Evolutionary conservation across 2,329 filamentous ascomycete genomes (phyloP).

Genomic region (Colletotrichum nymphaeae): DNA sequence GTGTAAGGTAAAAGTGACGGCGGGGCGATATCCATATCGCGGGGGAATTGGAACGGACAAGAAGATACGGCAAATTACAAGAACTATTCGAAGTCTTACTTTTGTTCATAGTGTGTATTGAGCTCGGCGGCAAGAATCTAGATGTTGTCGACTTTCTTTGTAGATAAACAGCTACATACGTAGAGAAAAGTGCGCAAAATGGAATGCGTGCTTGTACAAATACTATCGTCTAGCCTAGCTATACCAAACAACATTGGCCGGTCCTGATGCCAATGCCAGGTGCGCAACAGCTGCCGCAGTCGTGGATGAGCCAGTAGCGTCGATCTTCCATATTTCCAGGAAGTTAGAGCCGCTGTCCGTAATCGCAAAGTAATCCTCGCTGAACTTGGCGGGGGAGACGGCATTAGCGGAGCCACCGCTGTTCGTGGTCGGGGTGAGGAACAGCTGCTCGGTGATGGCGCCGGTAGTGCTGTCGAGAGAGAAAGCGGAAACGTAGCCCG

Average conservation of each 20-base stretch:
- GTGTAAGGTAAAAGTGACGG: too few species aligned
- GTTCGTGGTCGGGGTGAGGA: conserved; percentile 45
- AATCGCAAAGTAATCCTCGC: conserved; percentile 45
- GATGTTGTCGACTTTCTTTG: too few species aligned
- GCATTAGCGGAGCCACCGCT: conserved; percentile 50
- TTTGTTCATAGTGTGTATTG: neutral
- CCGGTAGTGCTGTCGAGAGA: conserved; percentile 40
- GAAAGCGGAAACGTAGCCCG: conserved; percentile 49
- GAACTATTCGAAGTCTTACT: too few species aligned
- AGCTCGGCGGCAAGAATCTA: too few species aligned
- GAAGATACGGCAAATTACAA: neutral
- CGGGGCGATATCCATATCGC: too few species aligned
- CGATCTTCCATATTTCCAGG: conserved; percentile 48
- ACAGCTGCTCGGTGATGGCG: conserved; percentile 43
- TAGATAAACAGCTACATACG: too few species aligned
- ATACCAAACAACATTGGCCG: conserved; percentile 28
- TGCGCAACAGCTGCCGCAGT: conserved; percentile 17
- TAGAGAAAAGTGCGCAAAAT: too few species aligned
- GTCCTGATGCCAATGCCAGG: conserved; percentile 5
- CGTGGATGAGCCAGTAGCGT: conserved; percentile 24
- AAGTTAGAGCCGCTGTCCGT: conserved; percentile 49
- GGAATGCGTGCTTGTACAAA: neutral
- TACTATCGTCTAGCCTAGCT: neutral
- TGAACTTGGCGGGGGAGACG: conserved; percentile 44
- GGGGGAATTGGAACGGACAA: neutral